phyloP scores from a whole-genome alignment of 306 rosid species.

The Malus sylvestris region DNA sequence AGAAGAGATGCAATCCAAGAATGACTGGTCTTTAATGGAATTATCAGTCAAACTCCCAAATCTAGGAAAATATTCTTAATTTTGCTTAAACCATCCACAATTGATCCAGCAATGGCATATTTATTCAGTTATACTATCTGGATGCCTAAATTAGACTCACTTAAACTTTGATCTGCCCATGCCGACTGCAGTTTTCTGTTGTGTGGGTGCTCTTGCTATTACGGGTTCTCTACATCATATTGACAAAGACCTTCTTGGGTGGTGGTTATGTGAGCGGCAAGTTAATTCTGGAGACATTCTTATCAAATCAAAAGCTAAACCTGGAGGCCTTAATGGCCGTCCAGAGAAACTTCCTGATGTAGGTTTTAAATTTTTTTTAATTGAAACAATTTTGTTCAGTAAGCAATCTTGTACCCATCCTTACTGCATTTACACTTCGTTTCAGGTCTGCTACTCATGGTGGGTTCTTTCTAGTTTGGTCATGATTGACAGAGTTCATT shows the following conservation, averaged over 20 bases:
- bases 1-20: neutral
- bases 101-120: neutral
- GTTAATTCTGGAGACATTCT: slow-evolving; percentile 25
- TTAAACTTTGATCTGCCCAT: slow-evolving; percentile 1
- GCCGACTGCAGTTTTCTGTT: slow-evolving; percentile 68
- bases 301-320: slow-evolving; percentile 10
- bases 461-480: slow-evolving; percentile 96
- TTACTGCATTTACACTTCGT: slow-evolving; percentile 12
- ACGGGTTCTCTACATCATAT: slow-evolving; percentile 64
- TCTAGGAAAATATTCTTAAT: neutral
- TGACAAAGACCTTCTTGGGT: slow-evolving; percentile 83
- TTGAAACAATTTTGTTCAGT: neutral
- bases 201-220: slow-evolving; percentile 83
- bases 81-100: neutral
- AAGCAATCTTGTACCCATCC: neutral
- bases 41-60: neutral
- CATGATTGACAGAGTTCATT: slow-evolving; percentile 93
- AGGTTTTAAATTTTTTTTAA: slow-evolving; percentile 9
- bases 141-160: neutral
- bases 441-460: slow-evolving; percentile 88
- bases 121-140: neutral
- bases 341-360: slow-evolving; percentile 92
- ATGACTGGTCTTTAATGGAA: neutral
- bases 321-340: slow-evolving; percentile 82
- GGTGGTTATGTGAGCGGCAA: slow-evolving; percentile 91